These are phyloP conservation scores for Penicillium sp. DNA, from an alignment of 2,329 filamentous ascomycete species.

Conservation along the genomic window DNA sequence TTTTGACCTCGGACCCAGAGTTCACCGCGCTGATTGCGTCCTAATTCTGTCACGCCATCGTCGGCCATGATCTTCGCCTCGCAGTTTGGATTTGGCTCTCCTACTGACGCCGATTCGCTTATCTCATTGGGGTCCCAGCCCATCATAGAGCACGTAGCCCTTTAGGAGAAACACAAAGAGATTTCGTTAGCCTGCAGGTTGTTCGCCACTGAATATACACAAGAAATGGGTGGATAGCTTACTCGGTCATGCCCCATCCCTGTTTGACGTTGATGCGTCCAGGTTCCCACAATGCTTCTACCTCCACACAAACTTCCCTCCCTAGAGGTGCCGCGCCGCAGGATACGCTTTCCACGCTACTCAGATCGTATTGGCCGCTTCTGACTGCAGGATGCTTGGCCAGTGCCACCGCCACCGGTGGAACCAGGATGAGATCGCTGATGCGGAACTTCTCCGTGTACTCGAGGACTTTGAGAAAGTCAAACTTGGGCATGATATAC, in stretches of 20 bases:
- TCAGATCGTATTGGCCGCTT: constrained; percentile 62
- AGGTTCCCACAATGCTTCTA: constrained; percentile 49
- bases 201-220: too few species aligned
- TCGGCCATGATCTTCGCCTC: constrained; percentile 56
- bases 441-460: constrained; percentile 61
- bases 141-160: constrained; percentile 59
- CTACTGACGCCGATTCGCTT: constrained; percentile 47
- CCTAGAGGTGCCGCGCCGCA: constrained; percentile 62
- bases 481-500: constrained; percentile 71
- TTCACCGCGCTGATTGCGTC: constrained; percentile 54
- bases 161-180: too few species aligned
- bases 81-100: constrained; percentile 57
- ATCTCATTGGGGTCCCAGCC: constrained; percentile 52
- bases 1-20: constrained; percentile 65
- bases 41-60: constrained; percentile 42
- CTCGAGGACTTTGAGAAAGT: constrained; percentile 63
- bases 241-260: constrained; percentile 84
- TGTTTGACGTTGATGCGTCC: constrained; percentile 52
- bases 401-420: constrained; percentile 64
- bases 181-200: too few species aligned
- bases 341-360: constrained; percentile 58
- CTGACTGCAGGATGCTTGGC: constrained; percentile 61
- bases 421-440: constrained; percentile 58
- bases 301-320: constrained; percentile 47
- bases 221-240: too few species aligned